Percentiles rank a stretch among this genome's conserved stretches.
phyloP scores from a whole-genome alignment of 371 early-diverging fungal genomes.

The Rhizopus sp. region DNA sequence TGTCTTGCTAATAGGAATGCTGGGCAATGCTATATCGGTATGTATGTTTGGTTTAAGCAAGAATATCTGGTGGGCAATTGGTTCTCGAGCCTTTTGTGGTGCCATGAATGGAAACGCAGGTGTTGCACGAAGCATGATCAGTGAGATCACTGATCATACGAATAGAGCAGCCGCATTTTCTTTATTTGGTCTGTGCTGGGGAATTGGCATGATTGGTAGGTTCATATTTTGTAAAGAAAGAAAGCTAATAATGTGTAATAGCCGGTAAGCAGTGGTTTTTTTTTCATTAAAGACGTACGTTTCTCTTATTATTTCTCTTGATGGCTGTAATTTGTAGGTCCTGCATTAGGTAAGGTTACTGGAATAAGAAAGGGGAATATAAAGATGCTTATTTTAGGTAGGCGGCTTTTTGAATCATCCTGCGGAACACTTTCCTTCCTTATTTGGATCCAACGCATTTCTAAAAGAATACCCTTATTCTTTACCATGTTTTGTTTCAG shows the following conservation, averaged over 20 bases:
- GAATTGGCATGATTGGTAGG: constrained; percentile 63
- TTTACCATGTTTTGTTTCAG: constrained; percentile 81
- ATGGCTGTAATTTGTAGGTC: constrained; percentile 13
- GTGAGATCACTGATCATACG: constrained; percentile 83
- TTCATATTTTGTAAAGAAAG: background rate
- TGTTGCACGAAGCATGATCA: constrained; percentile 81
- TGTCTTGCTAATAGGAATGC: constrained; percentile 75
- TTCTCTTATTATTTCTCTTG: too few relatives aligned
- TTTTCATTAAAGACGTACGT: too few relatives aligned
- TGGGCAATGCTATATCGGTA: constrained; percentile 71
- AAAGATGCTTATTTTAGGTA: constrained; percentile 44
- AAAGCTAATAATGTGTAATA: background rate
- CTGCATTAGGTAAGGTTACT: constrained; percentile 18
- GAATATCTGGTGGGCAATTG: constrained; percentile 66
- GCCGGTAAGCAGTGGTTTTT: constrained; percentile 22
- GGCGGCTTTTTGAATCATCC: constrained; percentile 85
- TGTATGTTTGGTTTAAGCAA: constrained; percentile 79
- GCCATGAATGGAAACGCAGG: constrained; percentile 84
- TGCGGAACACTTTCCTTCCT: constrained; percentile 62
- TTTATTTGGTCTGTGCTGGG: constrained; percentile 71
- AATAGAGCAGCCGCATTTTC: constrained; percentile 74
- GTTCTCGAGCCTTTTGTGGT: constrained; percentile 74
- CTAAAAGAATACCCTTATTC: constrained; percentile 80
- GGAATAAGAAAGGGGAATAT: constrained; percentile 2
- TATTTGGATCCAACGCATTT: constrained; percentile 69